Base-by-base conservation (phyloP, 208 protist species). In the Crithidia fasciculata region DNA sequence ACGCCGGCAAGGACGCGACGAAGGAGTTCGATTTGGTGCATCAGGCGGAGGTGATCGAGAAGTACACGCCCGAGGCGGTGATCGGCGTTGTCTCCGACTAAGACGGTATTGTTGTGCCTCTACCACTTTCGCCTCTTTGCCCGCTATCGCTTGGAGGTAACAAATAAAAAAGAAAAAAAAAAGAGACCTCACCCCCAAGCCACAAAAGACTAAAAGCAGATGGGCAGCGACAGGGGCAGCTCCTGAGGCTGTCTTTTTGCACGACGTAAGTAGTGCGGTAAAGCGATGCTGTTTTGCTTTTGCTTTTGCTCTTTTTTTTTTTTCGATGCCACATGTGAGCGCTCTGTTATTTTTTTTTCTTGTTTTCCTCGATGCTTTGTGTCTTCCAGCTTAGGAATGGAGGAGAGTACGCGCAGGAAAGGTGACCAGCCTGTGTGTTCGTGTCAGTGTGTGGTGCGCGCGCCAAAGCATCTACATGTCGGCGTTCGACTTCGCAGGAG, bases 1-100 rank as follows among this genome's bases (percentile, higher is more conserved):
- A 90, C 69, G 84, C 85, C 37, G 87, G 87, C 61, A 87, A 80
- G 63, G 84, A 94, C 72, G 62, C 83, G 43, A 91, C 88, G 16
- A 86, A 87, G 66, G 75, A 79, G 67, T 90, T 87, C 63, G 78
- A 90, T 59, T 28, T 83, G 28, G 74, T 88, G 8, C 84, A 88
- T 41, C 60, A 80, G 41, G 36, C 63, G 12, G 76, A 84, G 44
- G 54, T 86, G 16, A 91, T 92, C 66, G 82, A 90, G 39, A 89
- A 89, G 73, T 87, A 87, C 58, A 73, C 70, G 2, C 81, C 80
- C 10, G 82, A 88, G 53, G 44, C 81, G 18, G 59, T 95, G 37
- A 81, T 90, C 18, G 86, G 84, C 47, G 62, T 66, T 2, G 75
- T 93, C 9, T 44, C 76, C 9, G 74, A 82, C 37, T 89, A 41